Conservation (phyloP, 2,329 filamentous ascomycete species). For the Colletotrichum lindemuthianum region DNA sequence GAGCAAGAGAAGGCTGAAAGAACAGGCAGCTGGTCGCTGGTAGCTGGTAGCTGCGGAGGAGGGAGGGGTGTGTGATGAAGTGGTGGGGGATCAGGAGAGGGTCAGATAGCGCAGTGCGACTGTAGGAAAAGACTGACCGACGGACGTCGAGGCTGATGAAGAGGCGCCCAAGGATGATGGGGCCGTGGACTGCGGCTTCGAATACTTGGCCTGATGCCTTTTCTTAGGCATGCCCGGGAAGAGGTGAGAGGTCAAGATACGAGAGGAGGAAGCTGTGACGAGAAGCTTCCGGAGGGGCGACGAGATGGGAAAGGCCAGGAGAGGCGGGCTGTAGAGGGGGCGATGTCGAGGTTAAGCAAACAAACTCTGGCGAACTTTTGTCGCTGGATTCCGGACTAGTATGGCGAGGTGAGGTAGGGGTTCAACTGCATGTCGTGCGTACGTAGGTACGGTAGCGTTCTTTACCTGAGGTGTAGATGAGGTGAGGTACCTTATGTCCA, state of each 20-base stretch:
- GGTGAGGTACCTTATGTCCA: no score
- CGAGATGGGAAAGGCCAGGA: neutral
- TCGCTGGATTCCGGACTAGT: conserved; percentile 16
- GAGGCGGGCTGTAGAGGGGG: neutral
- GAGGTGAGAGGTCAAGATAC: conserved; percentile 22
- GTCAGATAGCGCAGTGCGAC: neutral
- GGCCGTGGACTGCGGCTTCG: conserved; percentile 68
- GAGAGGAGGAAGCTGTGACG: conserved; percentile 15
- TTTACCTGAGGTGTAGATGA: no score
- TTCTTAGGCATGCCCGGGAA: conserved; percentile 69
- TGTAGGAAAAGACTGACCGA: conserved; percentile 25
- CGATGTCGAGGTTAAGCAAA: conserved; percentile 11
- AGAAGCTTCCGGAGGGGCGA: neutral
- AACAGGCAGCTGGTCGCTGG: no score
- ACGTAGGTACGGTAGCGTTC: neutral
- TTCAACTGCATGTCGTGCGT: neutral
- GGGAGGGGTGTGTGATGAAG: neutral
- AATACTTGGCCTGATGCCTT: conserved; percentile 64
- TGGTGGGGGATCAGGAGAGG: neutral
- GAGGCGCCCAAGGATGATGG: conserved; percentile 38
- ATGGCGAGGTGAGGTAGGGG: no score
- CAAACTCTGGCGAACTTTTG: conserved; percentile 27
- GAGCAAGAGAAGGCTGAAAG: neutral
- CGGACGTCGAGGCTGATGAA: conserved; percentile 30
- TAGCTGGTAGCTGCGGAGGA: no score